Percentiles rank a stretch among this genome's conserved stretches.
Evolutionary conservation across 768 basidiomycete genomes (phyloP).

Genomic region (Boletus sensibilis): DNA sequence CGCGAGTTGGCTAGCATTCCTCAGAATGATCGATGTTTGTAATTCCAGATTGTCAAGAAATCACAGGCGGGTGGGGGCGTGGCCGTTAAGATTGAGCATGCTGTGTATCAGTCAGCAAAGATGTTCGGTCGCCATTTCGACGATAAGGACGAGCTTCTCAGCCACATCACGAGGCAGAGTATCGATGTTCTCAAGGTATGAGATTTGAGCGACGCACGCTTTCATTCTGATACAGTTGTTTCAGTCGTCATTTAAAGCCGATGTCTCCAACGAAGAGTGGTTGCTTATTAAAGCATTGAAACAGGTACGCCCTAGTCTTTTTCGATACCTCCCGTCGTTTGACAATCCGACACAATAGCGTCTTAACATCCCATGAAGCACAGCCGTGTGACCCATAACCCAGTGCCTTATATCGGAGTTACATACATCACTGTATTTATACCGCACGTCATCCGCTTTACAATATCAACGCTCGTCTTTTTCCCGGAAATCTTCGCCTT

Average conservation of each 20-base stretch:
- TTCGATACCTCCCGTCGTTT: background rate
- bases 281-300: conserved; percentile 86
- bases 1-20: background rate
- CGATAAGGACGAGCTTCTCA: conserved; percentile 92
- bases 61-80: conserved; percentile 94
- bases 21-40: background rate
- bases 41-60: conserved; percentile 79
- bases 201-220: background rate
- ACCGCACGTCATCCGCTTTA: conserved; percentile 13
- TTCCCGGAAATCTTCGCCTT: background rate
- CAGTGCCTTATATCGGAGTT: conserved; percentile 25
- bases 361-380: conserved; percentile 35
- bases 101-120: conserved; percentile 91
- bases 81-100: conserved; percentile 98
- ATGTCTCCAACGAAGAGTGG: conserved; percentile 93
- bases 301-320: conserved; percentile 41
- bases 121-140: conserved; percentile 96
- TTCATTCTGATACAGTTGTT: conserved; percentile 11
- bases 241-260: conserved; percentile 81
- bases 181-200: conserved; percentile 93
- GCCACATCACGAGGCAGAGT: conserved; percentile 86
- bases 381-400: background rate
- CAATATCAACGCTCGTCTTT: background rate
- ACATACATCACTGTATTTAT: conserved; percentile 32
- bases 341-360: conserved; percentile 28